Conservation (phyloP, 2,329 filamentous ascomycete genomes). For the Acarospora socialis region DNA sequence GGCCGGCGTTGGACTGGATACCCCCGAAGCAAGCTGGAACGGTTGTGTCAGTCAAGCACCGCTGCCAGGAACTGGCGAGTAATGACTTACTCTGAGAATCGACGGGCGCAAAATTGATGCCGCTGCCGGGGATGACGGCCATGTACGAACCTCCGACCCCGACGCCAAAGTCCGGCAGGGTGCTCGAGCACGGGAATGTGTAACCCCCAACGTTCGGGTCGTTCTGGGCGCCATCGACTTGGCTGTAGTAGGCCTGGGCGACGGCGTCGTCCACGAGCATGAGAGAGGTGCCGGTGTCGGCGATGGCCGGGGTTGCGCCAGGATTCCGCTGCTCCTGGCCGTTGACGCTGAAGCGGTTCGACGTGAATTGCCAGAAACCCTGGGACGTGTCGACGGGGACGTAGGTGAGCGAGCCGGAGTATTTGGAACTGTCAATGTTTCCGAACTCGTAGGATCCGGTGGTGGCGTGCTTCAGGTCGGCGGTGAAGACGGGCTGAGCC, state of each 20-base stretch:
- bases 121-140: conserved; percentile 39
- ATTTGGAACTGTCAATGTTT: conserved; percentile 48
- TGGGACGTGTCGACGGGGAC: conserved; percentile 44
- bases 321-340: conserved; percentile 23
- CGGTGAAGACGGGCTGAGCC: conserved; percentile 54
- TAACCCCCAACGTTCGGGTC: conserved; percentile 33
- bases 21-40: conserved; percentile 47
- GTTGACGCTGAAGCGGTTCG: conserved; percentile 40
- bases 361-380: conserved; percentile 58
- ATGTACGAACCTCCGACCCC: conserved; percentile 36
- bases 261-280: conserved; percentile 45
- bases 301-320: conserved; percentile 35
- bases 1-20: conserved; percentile 43
- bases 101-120: conserved; percentile 41
- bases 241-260: conserved; percentile 45
- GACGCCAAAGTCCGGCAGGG: conserved; percentile 41
- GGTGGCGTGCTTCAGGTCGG: conserved; percentile 46
- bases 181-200: conserved; percentile 42
- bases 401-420: conserved; percentile 48
- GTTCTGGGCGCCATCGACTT: conserved; percentile 38
- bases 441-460: conserved; percentile 62
- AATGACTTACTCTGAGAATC: conserved; percentile 11
- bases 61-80: conserved; percentile 11
- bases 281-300: conserved; percentile 56
- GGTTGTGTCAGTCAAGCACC: neutral